phyloP scores from a whole-genome alignment of 768 basidiomycete species.

The Chalciporus sphaerocephalus region DNA sequence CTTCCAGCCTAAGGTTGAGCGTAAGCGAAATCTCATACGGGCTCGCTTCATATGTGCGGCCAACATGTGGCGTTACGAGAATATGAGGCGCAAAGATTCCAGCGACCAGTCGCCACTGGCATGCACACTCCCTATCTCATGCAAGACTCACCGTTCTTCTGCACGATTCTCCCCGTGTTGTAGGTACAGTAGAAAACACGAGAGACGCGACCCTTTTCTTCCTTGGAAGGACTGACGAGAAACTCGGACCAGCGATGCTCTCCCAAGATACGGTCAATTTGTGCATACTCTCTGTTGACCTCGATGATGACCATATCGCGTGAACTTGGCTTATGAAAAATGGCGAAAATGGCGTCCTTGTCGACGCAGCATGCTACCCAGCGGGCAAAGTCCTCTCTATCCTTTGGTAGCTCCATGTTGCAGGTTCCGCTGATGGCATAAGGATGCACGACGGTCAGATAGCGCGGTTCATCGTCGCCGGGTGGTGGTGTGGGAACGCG shows the following conservation, averaged over 20 bases:
- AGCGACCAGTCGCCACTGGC: neutral
- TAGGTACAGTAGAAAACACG: conserved; percentile 40
- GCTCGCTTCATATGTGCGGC: neutral
- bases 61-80: neutral
- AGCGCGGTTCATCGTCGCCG: conserved; percentile 41
- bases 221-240: conserved; percentile 28
- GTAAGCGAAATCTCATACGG: neutral
- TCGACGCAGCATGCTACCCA: conserved; percentile 44
- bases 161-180: conserved; percentile 37
- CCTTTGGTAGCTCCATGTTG: conserved; percentile 37
- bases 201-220: conserved; percentile 26
- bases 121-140: neutral
- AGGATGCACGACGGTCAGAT: conserved; percentile 42
- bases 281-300: conserved; percentile 28
- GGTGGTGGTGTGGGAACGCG: conserved; percentile 41
- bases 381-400: conserved; percentile 35
- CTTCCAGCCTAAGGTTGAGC: conserved; percentile 40
- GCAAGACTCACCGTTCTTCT: conserved; percentile 39
- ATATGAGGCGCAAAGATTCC: neutral
- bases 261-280: conserved; percentile 38
- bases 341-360: conserved; percentile 32
- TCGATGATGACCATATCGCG: conserved; percentile 46
- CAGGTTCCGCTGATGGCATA: conserved; percentile 37
- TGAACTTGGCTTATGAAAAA: conserved; percentile 44
- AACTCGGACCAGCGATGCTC: conserved; percentile 42